phyloP scores from a whole-genome alignment of 345 rosid genomes.

The Heritiera fomes region DNA sequence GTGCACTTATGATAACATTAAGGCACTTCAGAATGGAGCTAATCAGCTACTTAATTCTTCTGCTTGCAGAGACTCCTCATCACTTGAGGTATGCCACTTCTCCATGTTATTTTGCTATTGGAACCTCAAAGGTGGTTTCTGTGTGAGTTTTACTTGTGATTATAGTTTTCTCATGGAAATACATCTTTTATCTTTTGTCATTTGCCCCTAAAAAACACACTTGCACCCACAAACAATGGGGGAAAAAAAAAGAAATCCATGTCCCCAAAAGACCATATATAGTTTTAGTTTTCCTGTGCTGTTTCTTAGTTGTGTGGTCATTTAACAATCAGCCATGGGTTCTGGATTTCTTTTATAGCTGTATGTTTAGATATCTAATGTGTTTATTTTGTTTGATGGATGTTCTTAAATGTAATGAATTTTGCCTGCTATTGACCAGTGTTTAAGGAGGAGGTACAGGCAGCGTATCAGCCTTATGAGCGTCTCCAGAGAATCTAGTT shows the following conservation, averaged over 20 bases:
- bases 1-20: conserved; percentile 63
- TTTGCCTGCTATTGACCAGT: conserved; percentile 43
- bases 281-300: not conserved
- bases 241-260: not conserved
- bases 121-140: not conserved
- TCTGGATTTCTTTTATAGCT: not conserved
- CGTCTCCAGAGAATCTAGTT: conserved; percentile 36
- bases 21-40: conserved; percentile 55
- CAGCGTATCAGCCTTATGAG: conserved; percentile 34
- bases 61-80: conserved; percentile 25
- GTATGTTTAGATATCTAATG: not conserved
- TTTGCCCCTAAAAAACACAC: not conserved
- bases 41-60: conserved; percentile 28
- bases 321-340: not conserved
- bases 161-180: not conserved
- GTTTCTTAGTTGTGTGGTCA: not conserved
- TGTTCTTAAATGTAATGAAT: conserved; percentile 20
- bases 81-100: conserved; percentile 37
- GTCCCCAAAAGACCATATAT: not conserved
- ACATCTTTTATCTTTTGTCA: not conserved
- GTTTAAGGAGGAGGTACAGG: conserved; percentile 42
- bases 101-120: conserved; percentile 11
- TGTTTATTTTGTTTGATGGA: not conserved
- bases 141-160: not conserved
- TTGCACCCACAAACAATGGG: not conserved